Base-by-base conservation (phyloP, 2,329 filamentous ascomycete species). In the Neurospora crassa region DNA sequence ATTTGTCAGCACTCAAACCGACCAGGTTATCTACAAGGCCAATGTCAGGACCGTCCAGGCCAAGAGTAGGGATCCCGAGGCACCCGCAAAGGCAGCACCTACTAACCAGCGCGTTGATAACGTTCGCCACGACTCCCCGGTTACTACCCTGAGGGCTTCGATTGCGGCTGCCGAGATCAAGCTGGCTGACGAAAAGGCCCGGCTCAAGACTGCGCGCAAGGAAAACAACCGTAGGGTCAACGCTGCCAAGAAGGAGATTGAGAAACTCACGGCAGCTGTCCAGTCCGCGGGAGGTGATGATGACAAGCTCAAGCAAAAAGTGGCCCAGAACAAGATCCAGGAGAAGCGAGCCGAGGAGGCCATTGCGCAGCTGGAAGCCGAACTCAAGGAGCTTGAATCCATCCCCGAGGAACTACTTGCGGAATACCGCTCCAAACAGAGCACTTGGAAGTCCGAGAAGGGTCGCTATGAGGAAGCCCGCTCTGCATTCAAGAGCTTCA, bases 141-240 rank as follows among this genome's bases (percentile, higher is more conserved):
- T 89, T 11, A 92, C 91, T 11, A 94, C 92, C 1, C 84, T 95
- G 47, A 90, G 89, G 79, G 92, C 91, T 40, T 93, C 92, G 1
- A 93, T 94, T 75, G 88, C 88, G 67, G 88, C 90, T 12, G 88
- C 90, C 68, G 91, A 94, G 77, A 84, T 86, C 71, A 92, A 91
- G 79, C 84, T 94, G 41, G 83, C 87, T 34, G 91, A 94, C 73
- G 89, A 91, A 76, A 90, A 89, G 76, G 85, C 87, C 72, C 87
- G 88, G 69, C 86, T 92, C 75, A 93, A 92, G 82, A 86, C 88
- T 43, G 85, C 87, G 73, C 90, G 91, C 73, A 92, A 92, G 79
- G 92, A 94, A 72, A 92, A 92, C 81, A 91, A 92, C 78, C 86
- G 87, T 69, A 88, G 89, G 74, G 84, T 91, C 73, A 90, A 90